Conservation (phyloP, 192 early-diverging fungal genomes). For the Linderina pennispora region DNA sequence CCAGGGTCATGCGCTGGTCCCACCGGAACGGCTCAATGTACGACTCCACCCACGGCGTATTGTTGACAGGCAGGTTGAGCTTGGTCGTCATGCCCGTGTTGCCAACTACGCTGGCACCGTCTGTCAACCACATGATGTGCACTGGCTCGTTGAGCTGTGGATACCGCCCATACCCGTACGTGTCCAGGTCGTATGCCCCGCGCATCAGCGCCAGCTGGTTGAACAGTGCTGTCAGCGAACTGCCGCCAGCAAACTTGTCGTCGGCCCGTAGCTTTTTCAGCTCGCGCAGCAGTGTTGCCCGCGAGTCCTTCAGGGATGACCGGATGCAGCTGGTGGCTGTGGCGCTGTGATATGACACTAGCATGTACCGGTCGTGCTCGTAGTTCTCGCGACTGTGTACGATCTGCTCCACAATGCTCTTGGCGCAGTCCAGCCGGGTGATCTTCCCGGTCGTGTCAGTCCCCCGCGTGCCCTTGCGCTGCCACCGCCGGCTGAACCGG, state of each 20-base stretch:
- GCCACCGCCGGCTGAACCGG: conserved; percentile 36
- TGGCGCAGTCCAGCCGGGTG: conserved; percentile 63
- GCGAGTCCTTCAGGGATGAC: conserved; percentile 48
- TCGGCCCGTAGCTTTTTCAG: conserved; percentile 56
- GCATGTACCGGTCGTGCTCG: conserved; percentile 69
- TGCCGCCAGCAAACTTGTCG: conserved; percentile 64
- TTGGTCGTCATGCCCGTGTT: conserved; percentile 43
- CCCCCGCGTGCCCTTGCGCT: conserved; percentile 19
- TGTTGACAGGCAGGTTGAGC: conserved; percentile 59
- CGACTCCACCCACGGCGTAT: conserved; percentile 56
- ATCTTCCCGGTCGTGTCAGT: neutral
- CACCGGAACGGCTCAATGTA: conserved; percentile 79
- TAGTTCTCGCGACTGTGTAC: conserved; percentile 47
- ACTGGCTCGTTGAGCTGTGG: conserved; percentile 57
- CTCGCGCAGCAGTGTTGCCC: conserved; percentile 50
- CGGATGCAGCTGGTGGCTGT: conserved; percentile 18
- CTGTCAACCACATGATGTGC: conserved; percentile 76
- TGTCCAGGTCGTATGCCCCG: conserved; percentile 56
- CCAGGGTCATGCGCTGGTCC: conserved; percentile 69
- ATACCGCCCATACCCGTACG: conserved; percentile 65
- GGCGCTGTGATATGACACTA: conserved; percentile 66
- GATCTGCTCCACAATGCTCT: conserved; percentile 71
- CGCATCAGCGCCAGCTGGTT: conserved; percentile 65
- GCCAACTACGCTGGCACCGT: conserved; percentile 56
- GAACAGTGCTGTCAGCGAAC: conserved; percentile 59